Evolutionary conservation across 2,329 filamentous ascomycete species (phyloP), one percentile per base, ranked within the genome.

Genomic region (Ceratocystis lukuohia): DNA sequence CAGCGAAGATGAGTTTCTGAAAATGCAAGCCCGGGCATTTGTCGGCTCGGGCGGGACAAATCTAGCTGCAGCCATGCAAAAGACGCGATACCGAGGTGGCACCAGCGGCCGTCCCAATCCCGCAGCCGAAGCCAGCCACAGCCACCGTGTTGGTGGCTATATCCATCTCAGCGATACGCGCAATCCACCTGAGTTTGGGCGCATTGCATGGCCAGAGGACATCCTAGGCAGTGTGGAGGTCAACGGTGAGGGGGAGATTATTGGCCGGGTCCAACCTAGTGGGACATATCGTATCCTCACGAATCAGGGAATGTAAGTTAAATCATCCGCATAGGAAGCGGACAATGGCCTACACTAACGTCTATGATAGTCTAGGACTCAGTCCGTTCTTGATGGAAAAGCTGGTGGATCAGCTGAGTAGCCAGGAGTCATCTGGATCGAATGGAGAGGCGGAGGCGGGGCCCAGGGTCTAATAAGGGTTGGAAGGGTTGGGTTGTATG

Each of bases 141-240:
- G 84, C n/a, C 84, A 83, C 84, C 1, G 76, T 80, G 61, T 64
- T 25, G 83, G 85, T 25, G 84, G 86, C 1, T 83, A 83, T 75
- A 79, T 88, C 20, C 86, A 88, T 73, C 76, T 88, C 4, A 86
- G 83, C 66, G 86, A 88, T 72, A 71, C 77, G 65, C 76, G 86
- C 65, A 86, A 86, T 64, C 84, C 84, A 1, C 85, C 84, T 0
- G 85, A 87, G 70, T 88, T 80, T 77, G 85, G 85, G 17, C 75
- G 86, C 64, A 88, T 88, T 72, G 84, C 85, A 1, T 87, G 82
- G 78, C 85, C 85, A 1, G 85, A 88, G 71, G 85, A 88, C 71
- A 88, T 88, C 46, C 76, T 88, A 65, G 86, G 85, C 46, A 88
- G 85, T 69, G 78, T 88, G 50, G 82, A 87, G 72, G 85, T 88